Conservation (phyloP, 495 filamentous ascomycete species). For the Talaromyces proteolyticus region DNA sequence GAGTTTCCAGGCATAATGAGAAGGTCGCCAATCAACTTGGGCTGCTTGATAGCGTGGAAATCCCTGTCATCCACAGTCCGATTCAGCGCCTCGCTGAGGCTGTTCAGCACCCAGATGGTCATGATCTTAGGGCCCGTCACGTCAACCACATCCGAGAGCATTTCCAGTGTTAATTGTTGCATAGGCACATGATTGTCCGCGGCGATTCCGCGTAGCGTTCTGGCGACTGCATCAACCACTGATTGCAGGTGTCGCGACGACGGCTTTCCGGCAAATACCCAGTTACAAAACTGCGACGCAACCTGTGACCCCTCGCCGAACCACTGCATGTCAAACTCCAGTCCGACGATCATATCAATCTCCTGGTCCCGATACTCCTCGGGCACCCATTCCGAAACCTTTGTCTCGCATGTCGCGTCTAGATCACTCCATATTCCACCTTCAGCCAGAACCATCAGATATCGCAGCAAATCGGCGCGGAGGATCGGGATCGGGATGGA, state of each 20-base stretch:
- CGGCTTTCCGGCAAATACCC: constrained; percentile 29
- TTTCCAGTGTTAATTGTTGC: constrained; percentile 16
- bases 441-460: constrained; percentile 51
- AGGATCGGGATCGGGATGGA: constrained; percentile 36
- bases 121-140: constrained; percentile 35
- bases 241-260: constrained; percentile 20
- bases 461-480: constrained; percentile 53
- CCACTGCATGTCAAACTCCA: constrained; percentile 33
- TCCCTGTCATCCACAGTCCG: constrained; percentile 17
- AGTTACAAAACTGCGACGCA: constrained; percentile 36
- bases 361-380: constrained; percentile 28
- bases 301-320: constrained; percentile 22
- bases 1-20: constrained; percentile 33
- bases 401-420: constrained; percentile 48
- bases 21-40: constrained; percentile 31
- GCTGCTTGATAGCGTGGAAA: constrained; percentile 22
- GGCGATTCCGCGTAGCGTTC: constrained; percentile 21
- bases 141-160: constrained; percentile 30
- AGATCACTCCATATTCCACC: constrained; percentile 55
- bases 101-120: constrained; percentile 26
- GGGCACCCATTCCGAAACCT: constrained; percentile 46
- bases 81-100: constrained; percentile 15
- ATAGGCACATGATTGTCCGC: constrained; percentile 17
- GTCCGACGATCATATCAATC: constrained; percentile 33
- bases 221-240: constrained; percentile 25